phyloP scores from a whole-genome alignment of 345 rosid genomes.

The Eutrema japonicum region DNA sequence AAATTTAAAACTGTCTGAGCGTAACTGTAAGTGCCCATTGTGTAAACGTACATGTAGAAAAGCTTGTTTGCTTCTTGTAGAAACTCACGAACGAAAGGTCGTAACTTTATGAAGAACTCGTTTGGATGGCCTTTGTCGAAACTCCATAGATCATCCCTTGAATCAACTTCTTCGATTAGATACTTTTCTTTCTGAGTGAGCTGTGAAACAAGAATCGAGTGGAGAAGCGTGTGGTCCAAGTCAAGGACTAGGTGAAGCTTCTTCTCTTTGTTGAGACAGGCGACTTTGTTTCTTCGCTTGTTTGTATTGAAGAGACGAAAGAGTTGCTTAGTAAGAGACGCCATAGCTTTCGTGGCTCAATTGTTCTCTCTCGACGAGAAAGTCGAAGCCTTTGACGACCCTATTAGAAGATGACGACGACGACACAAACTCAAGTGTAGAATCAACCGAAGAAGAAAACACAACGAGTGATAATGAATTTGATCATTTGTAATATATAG shows the following conservation, averaged over 20 bases:
- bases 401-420: too few relatives aligned
- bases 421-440: too few relatives aligned
- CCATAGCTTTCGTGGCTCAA: background rate
- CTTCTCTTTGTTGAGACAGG: background rate
- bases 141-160: constrained; percentile 27
- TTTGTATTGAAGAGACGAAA: too few relatives aligned
- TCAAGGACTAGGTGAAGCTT: constrained; percentile 37
- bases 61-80: constrained; percentile 27
- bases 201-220: background rate
- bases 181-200: constrained; percentile 17
- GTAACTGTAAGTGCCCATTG: constrained; percentile 3
- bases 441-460: too few relatives aligned
- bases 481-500: too few relatives aligned
- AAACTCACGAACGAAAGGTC: constrained; percentile 19
- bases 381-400: background rate
- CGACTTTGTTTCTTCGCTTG: background rate
- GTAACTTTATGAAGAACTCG: constrained; percentile 14
- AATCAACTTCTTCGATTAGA: constrained; percentile 4
- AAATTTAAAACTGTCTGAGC: constrained; percentile 2
- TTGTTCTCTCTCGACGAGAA: background rate
- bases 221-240: constrained; percentile 36
- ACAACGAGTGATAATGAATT: too few relatives aligned
- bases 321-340: background rate
- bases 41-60: constrained; percentile 33
- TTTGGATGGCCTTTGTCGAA: background rate